These are phyloP conservation scores for Aspergillus saccharolyticus DNA, from an alignment of 495 filamentous ascomycete species.

Conservation along the genomic window DNA sequence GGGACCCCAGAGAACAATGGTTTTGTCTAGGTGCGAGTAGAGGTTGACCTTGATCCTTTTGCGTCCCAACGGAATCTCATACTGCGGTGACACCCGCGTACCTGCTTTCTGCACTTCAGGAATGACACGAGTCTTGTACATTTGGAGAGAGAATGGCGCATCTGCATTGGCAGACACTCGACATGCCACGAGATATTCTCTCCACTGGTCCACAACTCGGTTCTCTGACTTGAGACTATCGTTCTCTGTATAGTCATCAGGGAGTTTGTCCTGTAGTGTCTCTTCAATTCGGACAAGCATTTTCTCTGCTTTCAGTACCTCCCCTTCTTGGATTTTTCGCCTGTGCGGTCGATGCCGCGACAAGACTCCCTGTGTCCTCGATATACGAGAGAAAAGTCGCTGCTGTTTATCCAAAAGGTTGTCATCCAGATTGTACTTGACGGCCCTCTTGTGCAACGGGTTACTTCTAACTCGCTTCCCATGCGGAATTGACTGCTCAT, in stretches of 20 bases:
- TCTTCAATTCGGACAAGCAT: conserved; percentile 68
- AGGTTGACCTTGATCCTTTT: conserved; percentile 58
- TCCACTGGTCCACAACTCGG: conserved; percentile 61
- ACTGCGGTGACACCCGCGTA: conserved; percentile 46
- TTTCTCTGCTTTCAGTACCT: conserved; percentile 67
- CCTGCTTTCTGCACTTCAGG: conserved; percentile 53
- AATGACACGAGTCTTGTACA: conserved; percentile 69
- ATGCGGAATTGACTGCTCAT: conserved; percentile 6
- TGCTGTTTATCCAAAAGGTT: conserved; percentile 39
- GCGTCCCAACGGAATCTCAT: conserved; percentile 52
- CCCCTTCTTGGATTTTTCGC: conserved; percentile 49
- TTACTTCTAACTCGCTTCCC: conserved; percentile 7
- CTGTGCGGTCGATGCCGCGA: conserved; percentile 36
- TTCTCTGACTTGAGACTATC: conserved; percentile 57
- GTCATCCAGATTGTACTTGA: conserved; percentile 44
- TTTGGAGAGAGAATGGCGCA: conserved; percentile 54
- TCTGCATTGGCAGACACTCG: conserved; percentile 51
- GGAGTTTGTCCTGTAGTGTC: conserved; percentile 47
- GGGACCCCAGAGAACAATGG: conserved; percentile 62
- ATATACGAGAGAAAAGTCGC: conserved; percentile 30
- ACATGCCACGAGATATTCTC: conserved; percentile 68
- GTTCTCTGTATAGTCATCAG: conserved; percentile 64
- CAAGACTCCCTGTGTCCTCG: conserved; percentile 35
- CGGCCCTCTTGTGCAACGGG: conserved; percentile 25
- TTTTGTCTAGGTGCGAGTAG: conserved; percentile 69